Evolutionary conservation across 2,329 filamentous ascomycete genomes (phyloP).

Genomic region (Talaromyces sp.): DNA sequence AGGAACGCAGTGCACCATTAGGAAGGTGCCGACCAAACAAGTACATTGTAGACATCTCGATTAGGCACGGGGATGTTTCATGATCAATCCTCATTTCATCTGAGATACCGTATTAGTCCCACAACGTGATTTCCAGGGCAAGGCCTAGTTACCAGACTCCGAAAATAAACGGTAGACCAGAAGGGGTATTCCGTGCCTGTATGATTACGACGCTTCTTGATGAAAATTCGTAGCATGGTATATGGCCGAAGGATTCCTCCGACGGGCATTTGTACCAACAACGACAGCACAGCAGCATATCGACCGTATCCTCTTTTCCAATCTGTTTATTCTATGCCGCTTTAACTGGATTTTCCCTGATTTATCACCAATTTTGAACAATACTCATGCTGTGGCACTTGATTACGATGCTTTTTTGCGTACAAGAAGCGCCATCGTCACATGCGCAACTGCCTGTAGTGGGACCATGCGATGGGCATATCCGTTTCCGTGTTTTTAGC

Average conservation of each 20-base stretch:
- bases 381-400: neutral
- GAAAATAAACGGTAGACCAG: neutral
- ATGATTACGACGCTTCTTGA: neutral
- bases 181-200: neutral
- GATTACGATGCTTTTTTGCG: neutral
- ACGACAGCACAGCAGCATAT: neutral
- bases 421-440: neutral
- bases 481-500: neutral
- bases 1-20: neutral
- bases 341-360: no score
- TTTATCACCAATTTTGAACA: neutral
- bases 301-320: neutral
- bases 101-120: neutral
- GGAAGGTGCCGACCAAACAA: neutral
- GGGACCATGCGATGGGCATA: neutral
- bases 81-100: neutral
- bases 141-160: neutral
- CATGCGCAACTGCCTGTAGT: neutral
- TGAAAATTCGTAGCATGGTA: neutral
- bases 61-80: neutral
- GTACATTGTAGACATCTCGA: neutral
- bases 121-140: neutral
- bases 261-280: neutral
- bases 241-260: neutral
- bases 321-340: no score